These are phyloP conservation scores for Scleromitrula shiraiana DNA, from an alignment of 2,329 filamentous ascomycete species.

Conservation along the genomic window DNA sequence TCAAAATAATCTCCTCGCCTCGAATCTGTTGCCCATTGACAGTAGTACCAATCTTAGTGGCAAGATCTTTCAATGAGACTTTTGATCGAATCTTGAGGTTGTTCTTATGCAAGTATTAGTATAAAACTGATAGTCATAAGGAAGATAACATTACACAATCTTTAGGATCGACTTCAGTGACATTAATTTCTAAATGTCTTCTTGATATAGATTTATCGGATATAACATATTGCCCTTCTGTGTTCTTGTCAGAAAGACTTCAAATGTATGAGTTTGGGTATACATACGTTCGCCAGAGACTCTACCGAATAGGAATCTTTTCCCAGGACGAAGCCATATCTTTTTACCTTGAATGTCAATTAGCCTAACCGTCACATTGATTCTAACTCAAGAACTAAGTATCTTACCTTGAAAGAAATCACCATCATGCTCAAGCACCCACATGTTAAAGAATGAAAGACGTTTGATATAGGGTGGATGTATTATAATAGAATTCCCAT, in stretches of 20 bases:
- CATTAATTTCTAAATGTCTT: conserved; percentile 73
- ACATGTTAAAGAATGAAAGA: background rate
- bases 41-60: conserved; percentile 77
- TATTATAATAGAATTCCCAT: background rate
- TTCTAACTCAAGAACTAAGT: background rate
- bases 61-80: conserved; percentile 67
- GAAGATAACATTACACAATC: conserved; percentile 48
- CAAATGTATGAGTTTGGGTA: background rate
- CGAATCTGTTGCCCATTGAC: conserved; percentile 67
- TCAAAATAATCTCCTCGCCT: conserved; percentile 46
- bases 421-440: background rate
- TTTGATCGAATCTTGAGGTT: conserved; percentile 44
- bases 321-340: conserved; percentile 80
- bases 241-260: background rate
- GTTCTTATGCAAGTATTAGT: conserved; percentile 10
- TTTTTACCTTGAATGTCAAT: conserved; percentile 47
- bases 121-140: conserved; percentile 1
- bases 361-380: background rate
- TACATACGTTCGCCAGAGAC: conserved; percentile 55
- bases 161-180: conserved; percentile 56
- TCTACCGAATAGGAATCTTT: conserved; percentile 77
- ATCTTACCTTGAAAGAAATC: background rate
- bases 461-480: background rate
- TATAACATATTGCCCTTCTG: conserved; percentile 61
- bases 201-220: conserved; percentile 78